Percentiles rank a stretch among this genome's conserved stretches.
Conservation (phyloP, 768 basidiomycete species). For the Paxillus involutus region DNA sequence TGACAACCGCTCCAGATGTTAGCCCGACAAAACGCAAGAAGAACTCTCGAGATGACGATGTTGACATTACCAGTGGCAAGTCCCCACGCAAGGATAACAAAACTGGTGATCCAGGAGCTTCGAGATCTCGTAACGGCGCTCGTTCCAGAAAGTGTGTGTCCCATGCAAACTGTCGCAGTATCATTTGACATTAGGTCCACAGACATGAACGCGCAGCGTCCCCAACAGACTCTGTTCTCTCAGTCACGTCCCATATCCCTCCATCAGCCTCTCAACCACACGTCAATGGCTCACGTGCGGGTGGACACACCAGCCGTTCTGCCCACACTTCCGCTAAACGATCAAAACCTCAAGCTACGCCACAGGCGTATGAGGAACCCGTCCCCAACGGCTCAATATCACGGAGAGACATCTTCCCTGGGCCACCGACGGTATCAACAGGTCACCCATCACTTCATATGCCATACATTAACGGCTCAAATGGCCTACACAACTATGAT, state of each 20-base stretch:
- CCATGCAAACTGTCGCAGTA: background rate
- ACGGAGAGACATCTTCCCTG: conserved; percentile 44
- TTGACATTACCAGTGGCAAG: conserved; percentile 46
- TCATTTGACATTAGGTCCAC: conserved; percentile 6
- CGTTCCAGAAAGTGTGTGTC: conserved; percentile 60
- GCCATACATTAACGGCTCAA: conserved; percentile 37
- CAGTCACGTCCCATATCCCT: conserved; percentile 65
- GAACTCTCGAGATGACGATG: conserved; percentile 60
- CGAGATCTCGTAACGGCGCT: conserved; percentile 51
- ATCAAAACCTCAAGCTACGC: conserved; percentile 35
- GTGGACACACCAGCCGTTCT: conserved; percentile 32
- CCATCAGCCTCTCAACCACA: conserved; percentile 33
- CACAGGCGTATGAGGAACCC: conserved; percentile 41
- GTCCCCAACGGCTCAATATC: conserved; percentile 38
- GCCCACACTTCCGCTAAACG: conserved; percentile 42
- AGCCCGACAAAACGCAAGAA: conserved; percentile 70
- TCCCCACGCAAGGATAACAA: conserved; percentile 65
- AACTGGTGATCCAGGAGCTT: conserved; percentile 38
- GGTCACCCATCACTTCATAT: conserved; percentile 56
- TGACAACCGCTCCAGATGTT: conserved; percentile 50
- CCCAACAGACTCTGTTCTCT: conserved; percentile 72
- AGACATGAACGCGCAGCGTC: conserved; percentile 68
- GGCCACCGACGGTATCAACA: conserved; percentile 48
- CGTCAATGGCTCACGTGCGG: conserved; percentile 25
- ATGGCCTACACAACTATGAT: conserved; percentile 42